A percentile compares a stretch with the other conserved stretches of the same genome.
phyloP scores from a whole-genome alignment of 208 protist species.

The Leishmania gerbilli region DNA sequence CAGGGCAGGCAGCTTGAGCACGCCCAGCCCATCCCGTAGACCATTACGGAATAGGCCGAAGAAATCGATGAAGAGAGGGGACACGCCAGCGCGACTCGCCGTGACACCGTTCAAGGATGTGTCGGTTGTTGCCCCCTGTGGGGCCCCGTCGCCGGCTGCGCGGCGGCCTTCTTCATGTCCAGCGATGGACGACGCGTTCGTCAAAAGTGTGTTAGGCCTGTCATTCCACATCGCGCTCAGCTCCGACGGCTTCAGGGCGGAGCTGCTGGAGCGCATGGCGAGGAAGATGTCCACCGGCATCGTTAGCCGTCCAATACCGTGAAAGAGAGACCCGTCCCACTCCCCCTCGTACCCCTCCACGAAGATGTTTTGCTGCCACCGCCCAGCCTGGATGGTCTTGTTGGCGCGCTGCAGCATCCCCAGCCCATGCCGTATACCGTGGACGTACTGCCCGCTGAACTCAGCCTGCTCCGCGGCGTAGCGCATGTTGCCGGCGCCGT shows the following conservation, averaged over 20 bases:
- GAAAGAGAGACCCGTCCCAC: constrained; percentile 71
- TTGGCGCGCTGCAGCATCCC: constrained; percentile 63
- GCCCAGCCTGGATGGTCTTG: constrained; percentile 62
- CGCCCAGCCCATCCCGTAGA: constrained; percentile 61
- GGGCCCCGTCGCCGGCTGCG: background rate
- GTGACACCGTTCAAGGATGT: background rate
- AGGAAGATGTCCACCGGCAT: constrained; percentile 53
- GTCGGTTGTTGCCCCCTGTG: background rate
- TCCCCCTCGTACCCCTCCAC: constrained; percentile 88
- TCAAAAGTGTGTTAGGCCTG: background rate
- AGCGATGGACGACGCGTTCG: background rate
- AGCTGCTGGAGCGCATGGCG: constrained; percentile 24
- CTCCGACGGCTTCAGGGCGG: constrained; percentile 20
- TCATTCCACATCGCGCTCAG: constrained; percentile 16
- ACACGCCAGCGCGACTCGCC: background rate
- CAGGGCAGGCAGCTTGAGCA: constrained; percentile 61
- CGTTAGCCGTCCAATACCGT: constrained; percentile 70
- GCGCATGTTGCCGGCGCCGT: constrained; percentile 79
- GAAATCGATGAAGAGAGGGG: constrained; percentile 52
- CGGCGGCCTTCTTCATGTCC: constrained; percentile 3
- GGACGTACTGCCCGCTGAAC: constrained; percentile 75
- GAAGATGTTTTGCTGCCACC: constrained; percentile 65
- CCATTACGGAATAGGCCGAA: constrained; percentile 84
- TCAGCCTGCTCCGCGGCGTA: constrained; percentile 63
- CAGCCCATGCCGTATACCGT: constrained; percentile 63